Percentiles rank a stretch among this genome's conserved stretches.
Evolutionary conservation across 2,329 filamentous ascomycete genomes (phyloP).

Genomic region (Parasarocladium wereldwijsianum): DNA sequence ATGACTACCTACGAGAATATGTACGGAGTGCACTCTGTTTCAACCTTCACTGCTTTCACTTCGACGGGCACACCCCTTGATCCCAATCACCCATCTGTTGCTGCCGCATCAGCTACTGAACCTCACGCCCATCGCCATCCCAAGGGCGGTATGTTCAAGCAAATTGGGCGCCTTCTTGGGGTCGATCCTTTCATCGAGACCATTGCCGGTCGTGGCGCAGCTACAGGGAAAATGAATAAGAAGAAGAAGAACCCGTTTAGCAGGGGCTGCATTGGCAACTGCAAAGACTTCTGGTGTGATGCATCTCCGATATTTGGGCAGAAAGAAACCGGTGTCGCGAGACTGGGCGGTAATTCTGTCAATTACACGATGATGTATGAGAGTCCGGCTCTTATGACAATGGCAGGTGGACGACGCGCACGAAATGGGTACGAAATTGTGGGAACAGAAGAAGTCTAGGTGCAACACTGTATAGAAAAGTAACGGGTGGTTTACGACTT

Average conservation of each 20-base stretch:
- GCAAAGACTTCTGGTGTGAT: slow-evolving; percentile 93
- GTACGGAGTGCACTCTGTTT: slow-evolving; percentile 50
- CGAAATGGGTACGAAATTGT: slow-evolving; percentile 50
- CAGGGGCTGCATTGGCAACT: slow-evolving; percentile 72
- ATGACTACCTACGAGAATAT: slow-evolving; percentile 97
- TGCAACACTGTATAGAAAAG: slow-evolving; percentile 5
- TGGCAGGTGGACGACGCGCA: slow-evolving; percentile 29
- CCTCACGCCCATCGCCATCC: slow-evolving; percentile 38
- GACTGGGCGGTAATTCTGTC: slow-evolving; percentile 64
- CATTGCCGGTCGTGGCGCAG: slow-evolving; percentile 68
- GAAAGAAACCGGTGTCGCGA: slow-evolving; percentile 56
- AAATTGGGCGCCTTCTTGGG: slow-evolving; percentile 74
- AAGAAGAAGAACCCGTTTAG: slow-evolving; percentile 70
- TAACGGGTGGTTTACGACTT: too few relatives aligned
- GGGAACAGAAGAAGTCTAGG: slow-evolving; percentile 33
- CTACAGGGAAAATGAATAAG: slow-evolving; percentile 33
- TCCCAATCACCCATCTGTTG: slow-evolving; percentile 47
- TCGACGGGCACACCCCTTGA: slow-evolving; percentile 63
- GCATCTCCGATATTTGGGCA: slow-evolving; percentile 66
- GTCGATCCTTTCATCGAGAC: slow-evolving; percentile 91
- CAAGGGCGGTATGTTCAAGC: slow-evolving; percentile 49
- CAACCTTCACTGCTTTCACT: slow-evolving; percentile 64
- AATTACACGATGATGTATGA: slow-evolving; percentile 90
- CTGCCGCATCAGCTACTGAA: slow-evolving; percentile 27
- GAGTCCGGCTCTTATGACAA: slow-evolving; percentile 54